These are phyloP conservation scores for Xylona heveae DNA, from an alignment of 495 filamentous ascomycete genomes.

Conservation along the genomic window DNA sequence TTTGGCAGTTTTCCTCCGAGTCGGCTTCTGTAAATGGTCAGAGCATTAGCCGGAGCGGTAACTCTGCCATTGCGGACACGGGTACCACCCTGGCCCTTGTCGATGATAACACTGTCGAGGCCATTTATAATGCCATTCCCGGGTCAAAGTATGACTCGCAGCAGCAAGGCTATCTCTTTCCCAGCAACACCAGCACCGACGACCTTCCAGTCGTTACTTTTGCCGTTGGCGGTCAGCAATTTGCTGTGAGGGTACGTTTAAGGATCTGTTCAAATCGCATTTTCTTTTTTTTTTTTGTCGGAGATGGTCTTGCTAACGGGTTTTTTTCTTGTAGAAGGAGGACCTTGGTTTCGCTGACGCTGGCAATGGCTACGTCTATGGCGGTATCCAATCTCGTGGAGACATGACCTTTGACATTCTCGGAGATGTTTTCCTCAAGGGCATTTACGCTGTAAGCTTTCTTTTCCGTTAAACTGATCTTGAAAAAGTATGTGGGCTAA, in stretches of 20 bases:
- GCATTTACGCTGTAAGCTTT: constrained; percentile 50
- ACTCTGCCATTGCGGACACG: constrained; percentile 65
- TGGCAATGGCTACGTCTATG: constrained; percentile 39
- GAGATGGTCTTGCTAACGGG: no score
- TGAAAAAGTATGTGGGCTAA: no score
- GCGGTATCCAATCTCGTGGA: constrained; percentile 56
- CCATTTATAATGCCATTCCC: constrained; percentile 49
- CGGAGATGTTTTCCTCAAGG: constrained; percentile 54
- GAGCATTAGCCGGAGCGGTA: constrained; percentile 29
- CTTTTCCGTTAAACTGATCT: no score
- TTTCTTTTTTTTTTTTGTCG: no score
- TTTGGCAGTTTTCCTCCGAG: constrained; percentile 48
- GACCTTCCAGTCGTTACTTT: constrained; percentile 46
- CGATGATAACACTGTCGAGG: constrained; percentile 39
- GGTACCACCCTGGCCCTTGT: constrained; percentile 56
- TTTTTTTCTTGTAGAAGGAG: no score
- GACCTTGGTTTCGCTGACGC: constrained; percentile 44
- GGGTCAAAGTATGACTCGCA: constrained; percentile 37
- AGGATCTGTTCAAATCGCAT: no score
- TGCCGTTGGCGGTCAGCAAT: constrained; percentile 42
- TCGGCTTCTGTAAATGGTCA: constrained; percentile 39
- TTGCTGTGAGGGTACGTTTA: no score
- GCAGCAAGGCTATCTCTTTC: constrained; percentile 51
- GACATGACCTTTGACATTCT: constrained; percentile 47
- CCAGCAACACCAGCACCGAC: constrained; percentile 27